Evolutionary conservation across 2,329 filamentous ascomycete genomes (phyloP), one percentile per base, ranked within the genome.

Genomic region (Neonectria hederae): DNA sequence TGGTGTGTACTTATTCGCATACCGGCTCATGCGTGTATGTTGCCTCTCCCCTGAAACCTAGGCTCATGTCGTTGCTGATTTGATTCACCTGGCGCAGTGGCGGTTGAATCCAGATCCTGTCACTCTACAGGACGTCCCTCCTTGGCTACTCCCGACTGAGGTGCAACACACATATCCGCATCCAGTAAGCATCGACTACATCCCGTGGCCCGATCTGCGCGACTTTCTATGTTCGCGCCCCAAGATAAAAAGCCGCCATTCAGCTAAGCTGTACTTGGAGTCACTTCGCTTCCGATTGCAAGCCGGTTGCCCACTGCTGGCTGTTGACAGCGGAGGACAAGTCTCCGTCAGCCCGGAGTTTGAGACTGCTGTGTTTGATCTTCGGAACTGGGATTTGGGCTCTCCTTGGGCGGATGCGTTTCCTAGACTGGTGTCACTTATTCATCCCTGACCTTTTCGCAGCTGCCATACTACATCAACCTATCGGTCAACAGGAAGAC

Each of bases 171-270:
- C 71, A 3, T 62, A 64, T 49, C 62, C 69, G 6, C 71, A 73
- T 53, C 70, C 70, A 17, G 59, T 73, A 35, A 70, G 67, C 59
- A 69, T 73, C 7, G 71, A 73, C 38, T 73, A 69, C 54, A 69
- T 73, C 35, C 70, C 70, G 4, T 73, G 71, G 71, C 71, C 70
- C n/a, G 65, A 64, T 13, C 60, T 73, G 17, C 68, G 71, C 21
- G 66, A 73, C 38, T 72, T 62, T 54, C 59, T 73, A 6, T 73
- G 70, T 14, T 64, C 63, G 8, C 65, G 70, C 52, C 67, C 66
- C 32, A 59, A 66, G 24, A 49, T 63, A 19, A 64, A 72, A 53
- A 65, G 64, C 1, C 59, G 70, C 5, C 71, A 73, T 42, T 71
- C 70, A 0, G 69, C 70, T 19, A 71, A 69, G 32, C 65, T 73